Percentiles rank a stretch among this genome's conserved stretches.
Evolutionary conservation across 2,329 filamentous ascomycete genomes (phyloP).

Genomic region (Ceratocystiopsis sp.): DNA sequence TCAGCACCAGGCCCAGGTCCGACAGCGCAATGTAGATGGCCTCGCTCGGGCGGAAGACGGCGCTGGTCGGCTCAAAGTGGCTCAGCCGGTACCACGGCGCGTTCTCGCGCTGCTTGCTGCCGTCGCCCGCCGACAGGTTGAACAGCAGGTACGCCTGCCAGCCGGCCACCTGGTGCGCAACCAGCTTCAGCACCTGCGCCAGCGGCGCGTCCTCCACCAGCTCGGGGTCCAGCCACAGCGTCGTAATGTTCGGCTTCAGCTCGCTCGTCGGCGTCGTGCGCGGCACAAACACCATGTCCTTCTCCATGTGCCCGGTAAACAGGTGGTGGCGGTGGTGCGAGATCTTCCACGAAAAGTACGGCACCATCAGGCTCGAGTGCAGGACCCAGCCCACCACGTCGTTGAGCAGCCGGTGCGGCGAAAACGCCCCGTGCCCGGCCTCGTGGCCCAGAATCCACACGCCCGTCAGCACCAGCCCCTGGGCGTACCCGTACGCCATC

Average conservation of each 20-base stretch:
- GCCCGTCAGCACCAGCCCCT: conserved; percentile 85
- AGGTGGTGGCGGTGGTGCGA: conserved; percentile 99
- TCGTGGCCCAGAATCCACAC: conserved; percentile 95
- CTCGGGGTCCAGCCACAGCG: conserved; percentile 60
- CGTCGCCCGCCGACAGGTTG: conserved; percentile 90
- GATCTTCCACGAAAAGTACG: conserved; percentile 99
- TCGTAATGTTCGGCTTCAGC: conserved; percentile 83
- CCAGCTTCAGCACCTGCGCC: conserved; percentile 32
- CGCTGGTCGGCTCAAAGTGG: conserved; percentile 82
- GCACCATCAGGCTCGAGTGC: conserved; percentile 71
- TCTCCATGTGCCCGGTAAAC: conserved; percentile 89
- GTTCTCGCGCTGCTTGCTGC: conserved; percentile 76
- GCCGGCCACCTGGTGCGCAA: conserved; percentile 70
- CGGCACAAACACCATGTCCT: conserved; percentile 96
- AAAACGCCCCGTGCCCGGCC: conserved; percentile 95
- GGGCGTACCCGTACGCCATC: conserved; percentile 55
- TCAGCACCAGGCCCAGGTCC: conserved; percentile 62
- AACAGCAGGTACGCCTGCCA: conserved; percentile 83
- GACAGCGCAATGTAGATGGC: conserved; percentile 73
- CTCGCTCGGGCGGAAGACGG: conserved; percentile 82
- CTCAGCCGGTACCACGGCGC: conserved; percentile 58
- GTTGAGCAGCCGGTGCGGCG: conserved; percentile 74
- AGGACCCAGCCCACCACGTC: conserved; percentile 81
- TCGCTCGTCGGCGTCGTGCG: conserved; percentile 68
- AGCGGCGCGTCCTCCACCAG: conserved; percentile 51